Conservation (phyloP, 352 stramenopile genomes). For the Pythium utonaiense region DNA sequence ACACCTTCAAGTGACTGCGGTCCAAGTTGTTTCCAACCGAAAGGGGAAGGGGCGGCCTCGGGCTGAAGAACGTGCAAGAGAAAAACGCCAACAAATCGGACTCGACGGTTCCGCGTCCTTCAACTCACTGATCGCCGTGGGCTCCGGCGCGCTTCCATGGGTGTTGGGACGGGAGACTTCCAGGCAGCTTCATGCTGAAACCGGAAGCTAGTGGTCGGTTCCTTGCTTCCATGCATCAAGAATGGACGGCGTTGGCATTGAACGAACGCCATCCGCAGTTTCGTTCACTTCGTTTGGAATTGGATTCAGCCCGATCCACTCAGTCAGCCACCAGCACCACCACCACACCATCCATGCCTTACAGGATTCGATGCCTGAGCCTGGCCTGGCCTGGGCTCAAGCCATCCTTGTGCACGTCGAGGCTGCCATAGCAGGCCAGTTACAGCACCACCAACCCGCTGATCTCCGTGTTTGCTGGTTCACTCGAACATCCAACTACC, state of each 20-base stretch:
- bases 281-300: constrained; percentile 3
- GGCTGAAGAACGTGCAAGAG: not conserved
- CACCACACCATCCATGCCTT: too few species aligned
- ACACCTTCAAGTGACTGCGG: constrained; percentile 25
- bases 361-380: too few species aligned
- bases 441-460: not conserved
- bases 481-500: not conserved
- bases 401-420: too few species aligned
- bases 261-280: not conserved
- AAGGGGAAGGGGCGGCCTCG: not conserved
- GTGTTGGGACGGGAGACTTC: not conserved
- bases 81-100: not conserved
- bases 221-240: not conserved
- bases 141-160: not conserved
- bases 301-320: not conserved
- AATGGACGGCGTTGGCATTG: not conserved
- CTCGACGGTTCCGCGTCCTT: not conserved
- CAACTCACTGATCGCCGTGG: not conserved
- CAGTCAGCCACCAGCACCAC: too few species aligned
- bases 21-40: not conserved
- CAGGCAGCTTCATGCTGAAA: not conserved
- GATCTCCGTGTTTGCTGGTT: not conserved
- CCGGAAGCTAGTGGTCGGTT: not conserved
- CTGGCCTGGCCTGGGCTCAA: too few species aligned
- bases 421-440: too few species aligned